These are phyloP conservation scores for Phaeophleospora eucalypticola DNA, from an alignment of 2,329 filamentous ascomycete genomes.

Conservation along the genomic window DNA sequence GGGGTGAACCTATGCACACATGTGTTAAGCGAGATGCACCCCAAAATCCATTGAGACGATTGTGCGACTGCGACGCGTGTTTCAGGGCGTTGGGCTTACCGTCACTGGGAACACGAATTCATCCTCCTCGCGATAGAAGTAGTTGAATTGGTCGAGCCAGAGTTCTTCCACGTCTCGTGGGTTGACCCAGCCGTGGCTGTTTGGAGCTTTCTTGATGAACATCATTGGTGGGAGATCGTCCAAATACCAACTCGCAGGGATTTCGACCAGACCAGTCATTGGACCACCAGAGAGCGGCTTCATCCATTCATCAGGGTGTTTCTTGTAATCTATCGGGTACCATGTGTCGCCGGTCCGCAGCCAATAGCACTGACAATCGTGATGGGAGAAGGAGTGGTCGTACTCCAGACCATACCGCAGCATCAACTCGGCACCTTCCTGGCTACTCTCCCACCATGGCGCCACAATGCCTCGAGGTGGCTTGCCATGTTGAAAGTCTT, in stretches of 20 bases:
- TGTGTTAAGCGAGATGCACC: too few species aligned
- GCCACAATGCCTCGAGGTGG: slow-evolving; percentile 68
- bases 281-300: slow-evolving; percentile 58
- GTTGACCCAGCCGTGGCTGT: slow-evolving; percentile 58
- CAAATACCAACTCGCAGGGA: slow-evolving; percentile 63
- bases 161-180: slow-evolving; percentile 60
- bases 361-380: slow-evolving; percentile 63
- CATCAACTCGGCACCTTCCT: slow-evolving; percentile 62
- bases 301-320: slow-evolving; percentile 60
- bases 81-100: too few species aligned
- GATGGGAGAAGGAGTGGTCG: slow-evolving; percentile 63
- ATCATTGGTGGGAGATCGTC: slow-evolving; percentile 61
- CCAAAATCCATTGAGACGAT: too few species aligned
- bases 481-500: slow-evolving; percentile 64
- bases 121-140: slow-evolving; percentile 73
- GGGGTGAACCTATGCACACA: slow-evolving; percentile 61
- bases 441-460: slow-evolving; percentile 70
- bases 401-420: slow-evolving; percentile 66
- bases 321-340: slow-evolving; percentile 64
- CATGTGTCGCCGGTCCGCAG: slow-evolving; percentile 60
- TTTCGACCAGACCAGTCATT: slow-evolving; percentile 62
- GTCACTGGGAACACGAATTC: slow-evolving; percentile 75
- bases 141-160: slow-evolving; percentile 65
- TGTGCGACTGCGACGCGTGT: too few species aligned
- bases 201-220: slow-evolving; percentile 64